Base-by-base conservation (phyloP, 768 basidiomycete species). In the Lentinula raphanica region DNA sequence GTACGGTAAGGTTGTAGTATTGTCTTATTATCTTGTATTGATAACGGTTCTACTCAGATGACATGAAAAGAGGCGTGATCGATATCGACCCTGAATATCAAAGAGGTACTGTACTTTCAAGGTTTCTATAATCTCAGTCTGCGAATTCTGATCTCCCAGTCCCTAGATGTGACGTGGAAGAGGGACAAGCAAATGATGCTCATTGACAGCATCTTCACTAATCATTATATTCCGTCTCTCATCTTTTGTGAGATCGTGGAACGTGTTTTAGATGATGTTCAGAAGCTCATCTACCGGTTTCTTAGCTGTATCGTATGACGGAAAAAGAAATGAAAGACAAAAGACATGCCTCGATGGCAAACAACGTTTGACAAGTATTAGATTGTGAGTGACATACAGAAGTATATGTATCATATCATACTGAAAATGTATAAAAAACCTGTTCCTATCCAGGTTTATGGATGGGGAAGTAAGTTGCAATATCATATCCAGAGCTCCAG, bases 181-280 rank as follows among this genome's bases (percentile, higher is more conserved):
- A 75, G 76, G 31, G 51, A 67, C 13, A 83, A 83, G 63, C 81
- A 84, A 58, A 71, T 76, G 9, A 76, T 75, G 3, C 71, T 83
- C 27, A 73, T 83, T 12, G 83, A 83, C 60, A 82, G 80, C 3
- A 70, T 83, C 9, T 74, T 84, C 54, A 77, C 79, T 35, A 83
- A 83, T 62, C 84, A 79, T 58, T 83, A 82, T 57, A 70, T 83
- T 5, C 82, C 82, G 0, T 82, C 83, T 0, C 67, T 83, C 49
- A 82, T 84, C 17, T 84, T 83, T 58, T 74, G 51, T 59, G 28
- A 36, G 48, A 31, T 29, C 11, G 15, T 19, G 17, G 13, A 19
- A n/a, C n/a, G n/a, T n/a, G n/a, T 15, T 36, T 15, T 25, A 56
- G 53, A 28, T 44, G 25, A 21, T 39, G 12, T 4, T 9, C n/a